These are phyloP conservation scores for Colletotrichum euphorbiae DNA, from an alignment of 2,329 filamentous ascomycete genomes.

Conservation along the genomic window DNA sequence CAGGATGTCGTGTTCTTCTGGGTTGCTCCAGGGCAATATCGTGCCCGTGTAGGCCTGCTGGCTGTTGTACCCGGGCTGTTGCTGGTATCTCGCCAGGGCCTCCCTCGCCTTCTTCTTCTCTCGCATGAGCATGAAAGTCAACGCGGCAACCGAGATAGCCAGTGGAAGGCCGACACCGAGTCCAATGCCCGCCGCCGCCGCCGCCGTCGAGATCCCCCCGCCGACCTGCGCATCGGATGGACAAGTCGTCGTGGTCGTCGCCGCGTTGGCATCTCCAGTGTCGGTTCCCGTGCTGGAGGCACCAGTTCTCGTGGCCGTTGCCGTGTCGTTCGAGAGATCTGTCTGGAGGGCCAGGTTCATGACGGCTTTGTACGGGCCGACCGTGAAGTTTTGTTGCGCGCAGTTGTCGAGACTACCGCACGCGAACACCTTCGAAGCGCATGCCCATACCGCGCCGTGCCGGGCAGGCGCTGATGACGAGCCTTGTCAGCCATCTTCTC, in stretches of 20 bases:
- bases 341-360: constrained; percentile 31
- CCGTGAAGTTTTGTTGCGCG: constrained; percentile 24
- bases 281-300: not conserved
- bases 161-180: constrained; percentile 29
- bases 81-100: not conserved
- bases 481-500: not conserved
- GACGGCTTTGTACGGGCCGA: not conserved
- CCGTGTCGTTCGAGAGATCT: constrained; percentile 6
- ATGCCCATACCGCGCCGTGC: constrained; percentile 1
- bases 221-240: not conserved
- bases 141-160: constrained; percentile 11
- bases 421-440: constrained; percentile 5
- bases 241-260: not conserved
- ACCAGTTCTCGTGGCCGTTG: not conserved
- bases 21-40: constrained; percentile 10
- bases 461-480: constrained; percentile 4
- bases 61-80: not conserved
- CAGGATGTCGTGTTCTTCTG: not conserved
- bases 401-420: constrained; percentile 26
- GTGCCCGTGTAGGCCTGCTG: constrained; percentile 4
- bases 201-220: constrained; percentile 26
- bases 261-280: not conserved
- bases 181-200: constrained; percentile 31
- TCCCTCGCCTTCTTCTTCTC: constrained; percentile 32
- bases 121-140: constrained; percentile 31